Conservation (phyloP, 306 rosid genomes). For the Adenanthera pavonina region DNA sequence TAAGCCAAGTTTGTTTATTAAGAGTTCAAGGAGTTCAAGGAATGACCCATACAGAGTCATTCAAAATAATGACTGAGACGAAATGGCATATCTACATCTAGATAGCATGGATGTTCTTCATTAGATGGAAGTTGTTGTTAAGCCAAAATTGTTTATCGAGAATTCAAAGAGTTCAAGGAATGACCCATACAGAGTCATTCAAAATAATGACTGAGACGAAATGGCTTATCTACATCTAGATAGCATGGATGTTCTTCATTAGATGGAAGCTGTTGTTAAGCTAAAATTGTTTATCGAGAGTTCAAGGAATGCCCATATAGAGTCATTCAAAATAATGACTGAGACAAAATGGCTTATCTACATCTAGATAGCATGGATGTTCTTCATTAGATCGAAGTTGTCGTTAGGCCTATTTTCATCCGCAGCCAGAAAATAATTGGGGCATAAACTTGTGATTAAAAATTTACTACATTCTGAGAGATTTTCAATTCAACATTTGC, state of each 20-base stretch:
- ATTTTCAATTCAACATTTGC: neutral
- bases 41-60: neutral
- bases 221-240: neutral
- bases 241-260: neutral
- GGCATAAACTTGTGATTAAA: neutral
- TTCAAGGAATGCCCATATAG: neutral
- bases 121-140: no score
- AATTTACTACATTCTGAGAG: neutral
- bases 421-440: neutral
- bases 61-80: neutral
- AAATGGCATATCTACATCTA: no score
- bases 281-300: neutral
- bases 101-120: no score
- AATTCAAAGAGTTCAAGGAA: neutral
- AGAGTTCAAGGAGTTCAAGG: constrained; percentile 7
- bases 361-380: neutral
- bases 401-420: neutral
- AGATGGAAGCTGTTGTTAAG: neutral
- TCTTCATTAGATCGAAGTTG: neutral
- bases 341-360: neutral
- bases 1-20: neutral
- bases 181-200: neutral
- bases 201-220: neutral
- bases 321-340: neutral
- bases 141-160: no score